Evolutionary conservation across 352 stramenopile species (phyloP).

Genomic region (Globisporangium radiosum): DNA sequence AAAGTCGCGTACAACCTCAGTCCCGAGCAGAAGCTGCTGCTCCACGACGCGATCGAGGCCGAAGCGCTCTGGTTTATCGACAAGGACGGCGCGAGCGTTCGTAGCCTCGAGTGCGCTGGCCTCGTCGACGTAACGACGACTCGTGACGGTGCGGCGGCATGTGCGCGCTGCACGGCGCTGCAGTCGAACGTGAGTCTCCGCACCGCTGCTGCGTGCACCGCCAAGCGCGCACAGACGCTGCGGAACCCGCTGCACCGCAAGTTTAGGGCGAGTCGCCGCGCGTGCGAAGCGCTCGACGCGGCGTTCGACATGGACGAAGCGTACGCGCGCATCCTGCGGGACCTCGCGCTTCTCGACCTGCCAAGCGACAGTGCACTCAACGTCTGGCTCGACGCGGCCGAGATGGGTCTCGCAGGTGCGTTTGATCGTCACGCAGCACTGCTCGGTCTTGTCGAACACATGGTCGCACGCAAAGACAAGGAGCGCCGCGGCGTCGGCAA

Average conservation of each 20-base stretch:
- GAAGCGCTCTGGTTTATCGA: constrained; percentile 79
- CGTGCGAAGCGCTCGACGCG: constrained; percentile 42
- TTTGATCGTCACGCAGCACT: constrained; percentile 62
- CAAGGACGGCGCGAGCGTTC: constrained; percentile 62
- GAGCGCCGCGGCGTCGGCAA: constrained; percentile 62
- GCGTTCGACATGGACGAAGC: constrained; percentile 56
- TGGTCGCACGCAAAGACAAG: constrained; percentile 75
- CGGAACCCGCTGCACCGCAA: constrained; percentile 51
- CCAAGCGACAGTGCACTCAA: constrained; percentile 34
- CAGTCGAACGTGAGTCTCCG: constrained; percentile 47
- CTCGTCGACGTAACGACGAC: constrained; percentile 21
- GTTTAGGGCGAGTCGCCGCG: constrained; percentile 36
- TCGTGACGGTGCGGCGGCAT: constrained; percentile 33
- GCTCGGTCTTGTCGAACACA: constrained; percentile 57
- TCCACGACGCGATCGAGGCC: constrained; percentile 69
- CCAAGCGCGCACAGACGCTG: constrained; percentile 27
- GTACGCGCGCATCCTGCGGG: constrained; percentile 38
- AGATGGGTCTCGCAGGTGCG: constrained; percentile 52
- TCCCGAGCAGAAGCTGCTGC: constrained; percentile 44
- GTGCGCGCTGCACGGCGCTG: constrained; percentile 37
- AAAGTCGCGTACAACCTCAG: background rate
- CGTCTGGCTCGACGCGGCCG: constrained; percentile 57
- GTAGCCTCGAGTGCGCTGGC: constrained; percentile 60
- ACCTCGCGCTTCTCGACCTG: constrained; percentile 49
- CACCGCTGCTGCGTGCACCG: constrained; percentile 23